Evolutionary conservation across 768 basidiomycete genomes (phyloP).

Genomic region (Polyporus arcularius): DNA sequence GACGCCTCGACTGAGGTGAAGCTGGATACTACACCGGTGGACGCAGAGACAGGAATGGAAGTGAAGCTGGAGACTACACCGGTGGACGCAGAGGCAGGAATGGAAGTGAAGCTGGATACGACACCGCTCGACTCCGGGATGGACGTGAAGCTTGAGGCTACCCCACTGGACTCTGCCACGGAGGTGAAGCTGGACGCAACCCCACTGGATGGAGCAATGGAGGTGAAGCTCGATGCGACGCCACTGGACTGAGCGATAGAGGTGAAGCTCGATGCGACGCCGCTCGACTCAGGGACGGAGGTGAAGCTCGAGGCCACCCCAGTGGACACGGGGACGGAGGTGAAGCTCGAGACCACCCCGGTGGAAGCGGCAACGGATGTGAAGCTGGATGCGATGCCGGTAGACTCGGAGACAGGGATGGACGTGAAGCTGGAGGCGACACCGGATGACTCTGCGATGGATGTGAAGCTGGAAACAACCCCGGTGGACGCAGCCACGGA

Average conservation of each 20-base stretch:
- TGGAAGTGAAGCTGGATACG: not conserved
- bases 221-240: not conserved
- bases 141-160: not conserved
- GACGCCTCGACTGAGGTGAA: too few relatives aligned
- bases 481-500: not conserved
- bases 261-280: not conserved
- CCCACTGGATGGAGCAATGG: not conserved
- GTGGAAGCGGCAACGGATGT: not conserved
- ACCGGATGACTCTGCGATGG: not conserved
- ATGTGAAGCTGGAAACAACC: not conserved
- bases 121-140: not conserved
- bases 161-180: not conserved
- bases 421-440: not conserved
- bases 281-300: not conserved
- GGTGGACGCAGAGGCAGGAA: not conserved
- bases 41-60: not conserved
- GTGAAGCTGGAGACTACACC: not conserved
- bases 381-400: too few relatives aligned
- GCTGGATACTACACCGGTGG: too few relatives aligned
- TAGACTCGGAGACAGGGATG: not conserved
- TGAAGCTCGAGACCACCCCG: not conserved
- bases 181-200: not conserved
- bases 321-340: not conserved
- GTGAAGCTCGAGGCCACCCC: not conserved
- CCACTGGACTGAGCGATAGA: not conserved